Evolutionary conservation across 768 basidiomycete genomes (phyloP), one percentile per base, ranked within the genome.

Genomic region (Amanita pseudoporphyria): DNA sequence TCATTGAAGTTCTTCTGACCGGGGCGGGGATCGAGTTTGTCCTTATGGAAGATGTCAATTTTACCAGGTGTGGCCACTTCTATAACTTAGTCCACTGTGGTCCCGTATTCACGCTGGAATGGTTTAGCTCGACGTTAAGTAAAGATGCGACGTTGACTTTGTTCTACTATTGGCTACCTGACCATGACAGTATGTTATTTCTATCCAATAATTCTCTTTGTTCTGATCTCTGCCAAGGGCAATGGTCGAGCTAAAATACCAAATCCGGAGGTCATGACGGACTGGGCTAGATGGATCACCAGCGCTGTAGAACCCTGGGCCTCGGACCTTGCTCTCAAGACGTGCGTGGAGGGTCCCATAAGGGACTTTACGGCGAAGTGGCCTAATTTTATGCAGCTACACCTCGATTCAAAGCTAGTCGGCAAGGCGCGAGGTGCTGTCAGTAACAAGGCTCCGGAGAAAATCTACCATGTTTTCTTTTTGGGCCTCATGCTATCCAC

Each of bases 81-180:
- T 53, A 53, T 53, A 47, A 52, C 51, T 39, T 49, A 43, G 52
- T 45, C 47, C 47, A 49, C 38, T 40, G 22, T 52, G 36, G 16
- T 49, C 43, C 49, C 28, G 48, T 52, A 50, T 53, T 42, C 49
- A 53, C 5, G 37, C 49, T 37, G 49, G 42, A 45, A 42, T 44
- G 41, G 41, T 31, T 44, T 44, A 44, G 43, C 30, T 30, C 28
- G 22, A 26, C 43, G 14, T 53, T 45, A 51, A 37, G 41, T 53
- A 53, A 50, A 46, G 18, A 51, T 44, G 52, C 9, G 30, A 53
- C 22, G n/a, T 42, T 50, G 44, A 53, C 48, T 49, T 53, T 53
- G 44, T 53, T 53, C 41, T 53, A 53, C 35, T 53, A 53, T 44
- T 53, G 18, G 36, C 48, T 50, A n/a, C n/a, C n/a, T n/a, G n/a